Evolutionary conservation across 768 basidiomycete genomes (phyloP).

Genomic region (Lactarius evosmus): DNA sequence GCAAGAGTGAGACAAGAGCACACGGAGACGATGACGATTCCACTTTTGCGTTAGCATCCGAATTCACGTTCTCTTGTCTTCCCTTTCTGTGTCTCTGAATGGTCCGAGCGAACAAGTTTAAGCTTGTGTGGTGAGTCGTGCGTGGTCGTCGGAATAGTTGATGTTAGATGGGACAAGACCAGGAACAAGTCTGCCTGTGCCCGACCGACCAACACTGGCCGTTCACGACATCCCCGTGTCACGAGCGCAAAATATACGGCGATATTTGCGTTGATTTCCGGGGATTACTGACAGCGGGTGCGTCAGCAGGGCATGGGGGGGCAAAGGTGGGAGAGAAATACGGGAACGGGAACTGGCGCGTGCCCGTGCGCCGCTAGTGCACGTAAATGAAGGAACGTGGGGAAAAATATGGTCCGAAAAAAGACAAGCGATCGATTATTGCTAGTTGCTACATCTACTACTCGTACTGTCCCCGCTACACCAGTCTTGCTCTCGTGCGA

Average conservation of each 20-base stretch:
- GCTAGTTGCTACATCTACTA: neutral
- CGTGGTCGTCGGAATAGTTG: neutral
- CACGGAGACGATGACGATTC: neutral
- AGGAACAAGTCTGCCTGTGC: neutral
- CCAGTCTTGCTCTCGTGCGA: neutral
- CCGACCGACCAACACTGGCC: neutral
- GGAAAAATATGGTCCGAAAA: constrained; percentile 4
- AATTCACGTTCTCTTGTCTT: neutral
- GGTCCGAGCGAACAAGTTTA: neutral
- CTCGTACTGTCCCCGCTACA: neutral
- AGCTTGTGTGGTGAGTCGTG: neutral
- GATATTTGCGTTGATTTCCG: constrained; percentile 20
- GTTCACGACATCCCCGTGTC: constrained; percentile 15
- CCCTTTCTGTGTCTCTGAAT: neutral
- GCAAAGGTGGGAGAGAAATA: constrained; percentile 7
- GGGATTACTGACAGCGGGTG: constrained; percentile 16
- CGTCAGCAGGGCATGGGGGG: constrained; percentile 12
- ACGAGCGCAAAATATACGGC: constrained; percentile 22
- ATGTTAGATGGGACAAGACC: constrained; percentile 7
- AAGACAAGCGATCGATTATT: neutral
- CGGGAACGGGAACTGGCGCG: neutral
- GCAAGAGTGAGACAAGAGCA: neutral
- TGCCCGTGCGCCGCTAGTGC: constrained; percentile 5
- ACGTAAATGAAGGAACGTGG: constrained; percentile 20
- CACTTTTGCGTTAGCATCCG: neutral